A percentile compares a stretch with the other conserved stretches of the same genome.
These are phyloP conservation scores for Botrytis squamosa DNA, from an alignment of 2,329 filamentous ascomycete genomes.

Conservation along the genomic window DNA sequence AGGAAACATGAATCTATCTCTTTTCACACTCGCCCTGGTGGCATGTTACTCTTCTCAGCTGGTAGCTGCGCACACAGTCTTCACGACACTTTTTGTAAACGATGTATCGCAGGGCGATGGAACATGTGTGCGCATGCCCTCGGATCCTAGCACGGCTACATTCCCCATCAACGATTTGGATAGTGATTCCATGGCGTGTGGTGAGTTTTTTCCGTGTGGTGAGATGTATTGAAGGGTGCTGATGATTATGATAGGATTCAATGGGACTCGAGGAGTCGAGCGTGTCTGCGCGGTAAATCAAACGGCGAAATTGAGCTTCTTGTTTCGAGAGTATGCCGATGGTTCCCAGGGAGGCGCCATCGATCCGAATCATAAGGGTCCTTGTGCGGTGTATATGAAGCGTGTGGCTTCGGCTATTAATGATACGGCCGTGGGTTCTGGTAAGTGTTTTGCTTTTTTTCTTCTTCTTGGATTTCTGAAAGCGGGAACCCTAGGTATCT, in stretches of 20 bases:
- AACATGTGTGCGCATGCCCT: constrained; percentile 68
- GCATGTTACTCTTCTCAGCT: constrained; percentile 22
- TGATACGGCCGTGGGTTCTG: constrained; percentile 56
- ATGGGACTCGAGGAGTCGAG: constrained; percentile 49
- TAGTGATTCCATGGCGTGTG: constrained; percentile 68
- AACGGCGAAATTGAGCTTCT: constrained; percentile 46
- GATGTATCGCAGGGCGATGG: constrained; percentile 66
- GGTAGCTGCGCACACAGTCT: constrained; percentile 57
- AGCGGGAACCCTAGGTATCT: background rate
- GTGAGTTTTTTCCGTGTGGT: constrained; percentile 45
- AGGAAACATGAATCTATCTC: constrained; percentile 13
- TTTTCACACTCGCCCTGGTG: constrained; percentile 25
- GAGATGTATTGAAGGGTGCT: background rate
- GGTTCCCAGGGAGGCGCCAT: constrained; percentile 54
- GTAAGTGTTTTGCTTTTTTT: constrained; percentile 36
- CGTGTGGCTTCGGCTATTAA: constrained; percentile 56
- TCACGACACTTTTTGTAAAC: constrained; percentile 63
- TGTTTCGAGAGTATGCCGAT: constrained; percentile 63
- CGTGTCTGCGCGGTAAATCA: constrained; percentile 45
- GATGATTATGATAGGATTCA: constrained; percentile 41
- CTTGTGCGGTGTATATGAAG: constrained; percentile 74
- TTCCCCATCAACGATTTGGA: constrained; percentile 56
- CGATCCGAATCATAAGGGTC: constrained; percentile 62
- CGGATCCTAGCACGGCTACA: constrained; percentile 51
- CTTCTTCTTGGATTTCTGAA: background rate